phyloP scores from a whole-genome alignment of 2,329 filamentous ascomycete species.

The Cadophora luteo-olivacea region DNA sequence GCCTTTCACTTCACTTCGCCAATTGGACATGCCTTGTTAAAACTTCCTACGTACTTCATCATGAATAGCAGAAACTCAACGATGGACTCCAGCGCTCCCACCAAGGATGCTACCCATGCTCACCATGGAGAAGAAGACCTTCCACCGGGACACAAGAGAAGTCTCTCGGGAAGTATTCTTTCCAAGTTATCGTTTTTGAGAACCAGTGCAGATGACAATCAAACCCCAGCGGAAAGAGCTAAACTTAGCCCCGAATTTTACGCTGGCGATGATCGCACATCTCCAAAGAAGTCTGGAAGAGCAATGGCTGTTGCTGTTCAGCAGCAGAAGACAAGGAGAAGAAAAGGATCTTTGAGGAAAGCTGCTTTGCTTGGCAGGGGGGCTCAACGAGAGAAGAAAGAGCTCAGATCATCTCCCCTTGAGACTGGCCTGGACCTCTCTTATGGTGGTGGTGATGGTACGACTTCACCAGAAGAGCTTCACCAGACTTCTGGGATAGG shows the following conservation, averaged over 20 bases:
- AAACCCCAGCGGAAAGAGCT: conserved; percentile 34
- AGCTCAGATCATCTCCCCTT: conserved; percentile 49
- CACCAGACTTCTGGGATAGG: conserved; percentile 46
- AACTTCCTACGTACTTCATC: neutral
- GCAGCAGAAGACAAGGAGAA: conserved; percentile 65
- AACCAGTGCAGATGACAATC: conserved; percentile 49
- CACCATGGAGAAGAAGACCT: conserved; percentile 22
- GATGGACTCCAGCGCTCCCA: conserved; percentile 3
- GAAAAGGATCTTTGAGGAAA: conserved; percentile 87
- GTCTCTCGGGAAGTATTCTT: conserved; percentile 62
- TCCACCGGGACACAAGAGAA: conserved; percentile 52
- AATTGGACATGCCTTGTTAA: conserved; percentile 9
- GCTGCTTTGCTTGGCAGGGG: conserved; percentile 82
- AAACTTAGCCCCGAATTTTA: conserved; percentile 43
- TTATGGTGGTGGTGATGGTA: conserved; percentile 33
- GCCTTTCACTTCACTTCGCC: neutral
- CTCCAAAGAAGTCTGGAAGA: conserved; percentile 41
- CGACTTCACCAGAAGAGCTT: conserved; percentile 39
- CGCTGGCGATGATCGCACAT: conserved; percentile 38
- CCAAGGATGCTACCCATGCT: neutral
- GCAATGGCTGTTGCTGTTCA: conserved; percentile 47
- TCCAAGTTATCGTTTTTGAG: conserved; percentile 75
- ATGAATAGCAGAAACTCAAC: conserved; percentile 4
- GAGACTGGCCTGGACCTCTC: conserved; percentile 41
- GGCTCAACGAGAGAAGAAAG: conserved; percentile 64